phyloP scores from a whole-genome alignment of 2,329 filamentous ascomycete genomes.

The Xylaria sp. region DNA sequence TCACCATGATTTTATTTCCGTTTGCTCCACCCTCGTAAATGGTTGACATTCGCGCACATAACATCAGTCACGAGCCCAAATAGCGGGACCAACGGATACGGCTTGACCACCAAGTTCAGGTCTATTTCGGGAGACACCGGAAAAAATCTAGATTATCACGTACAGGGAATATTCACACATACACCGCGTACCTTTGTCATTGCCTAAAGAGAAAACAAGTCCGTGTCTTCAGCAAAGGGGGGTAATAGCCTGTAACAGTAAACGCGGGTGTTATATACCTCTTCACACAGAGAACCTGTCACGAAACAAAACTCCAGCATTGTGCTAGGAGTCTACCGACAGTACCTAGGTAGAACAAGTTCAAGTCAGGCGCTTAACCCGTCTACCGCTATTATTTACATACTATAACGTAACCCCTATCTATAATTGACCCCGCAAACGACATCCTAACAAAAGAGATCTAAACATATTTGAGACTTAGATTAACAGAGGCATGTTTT shows the following conservation, averaged over 20 bases:
- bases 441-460: background rate
- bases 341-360: no score
- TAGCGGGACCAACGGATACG: background rate
- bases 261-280: background rate
- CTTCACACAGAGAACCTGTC: background rate
- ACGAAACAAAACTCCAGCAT: no score
- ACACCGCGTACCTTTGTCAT: no score
- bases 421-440: background rate
- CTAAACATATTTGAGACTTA: background rate
- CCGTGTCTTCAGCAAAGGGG: background rate
- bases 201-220: no score
- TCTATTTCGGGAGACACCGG: background rate
- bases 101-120: background rate
- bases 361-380: no score
- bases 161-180: background rate
- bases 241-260: background rate
- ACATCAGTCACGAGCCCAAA: background rate
- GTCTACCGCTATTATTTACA: no score
- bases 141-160: background rate
- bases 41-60: background rate
- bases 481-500: background rate
- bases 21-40: background rate
- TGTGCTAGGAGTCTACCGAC: no score
- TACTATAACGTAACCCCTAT: no score
- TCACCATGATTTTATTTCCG: background rate